phyloP scores from a whole-genome alignment of 208 protist genomes.

The Acanthamoeba divionensis region DNA sequence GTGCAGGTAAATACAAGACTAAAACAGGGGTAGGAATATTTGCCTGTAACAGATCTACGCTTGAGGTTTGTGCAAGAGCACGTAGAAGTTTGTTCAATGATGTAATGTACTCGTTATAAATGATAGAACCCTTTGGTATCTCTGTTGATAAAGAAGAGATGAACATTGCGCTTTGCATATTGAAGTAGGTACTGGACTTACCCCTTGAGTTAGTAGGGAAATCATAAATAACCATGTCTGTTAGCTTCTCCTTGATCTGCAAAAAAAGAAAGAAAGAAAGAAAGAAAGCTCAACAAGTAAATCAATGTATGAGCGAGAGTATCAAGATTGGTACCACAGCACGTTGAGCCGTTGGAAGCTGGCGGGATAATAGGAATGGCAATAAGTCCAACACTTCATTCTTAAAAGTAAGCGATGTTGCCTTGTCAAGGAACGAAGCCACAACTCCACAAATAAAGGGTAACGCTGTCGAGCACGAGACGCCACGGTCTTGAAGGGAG shows the following conservation, averaged over 20 bases:
- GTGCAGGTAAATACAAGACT: not conserved
- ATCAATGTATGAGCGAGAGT: not conserved
- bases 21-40: not conserved
- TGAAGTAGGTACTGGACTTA: not conserved
- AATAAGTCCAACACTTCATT: slow-evolving; percentile 48
- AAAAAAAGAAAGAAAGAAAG: not conserved
- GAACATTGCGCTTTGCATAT: not conserved
- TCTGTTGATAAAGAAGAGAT: not conserved
- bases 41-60: not conserved
- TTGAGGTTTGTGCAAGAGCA: slow-evolving; percentile 50
- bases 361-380: slow-evolving; percentile 13
- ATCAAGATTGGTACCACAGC: not conserved
- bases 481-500: too few species aligned
- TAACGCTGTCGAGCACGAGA: not conserved
- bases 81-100: slow-evolving; percentile 64
- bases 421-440: slow-evolving; percentile 17
- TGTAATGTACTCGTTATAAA: slow-evolving; percentile 66
- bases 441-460: slow-evolving; percentile 29
- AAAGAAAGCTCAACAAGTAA: not conserved
- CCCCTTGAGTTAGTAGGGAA: slow-evolving; percentile 67
- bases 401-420: not conserved
- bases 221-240: slow-evolving; percentile 67
- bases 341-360: not conserved
- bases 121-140: slow-evolving; percentile 34
- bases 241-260: slow-evolving; percentile 65